Evolutionary conservation across 306 rosid genomes (phyloP).

Genomic region (Vigna reflexopilosa): DNA sequence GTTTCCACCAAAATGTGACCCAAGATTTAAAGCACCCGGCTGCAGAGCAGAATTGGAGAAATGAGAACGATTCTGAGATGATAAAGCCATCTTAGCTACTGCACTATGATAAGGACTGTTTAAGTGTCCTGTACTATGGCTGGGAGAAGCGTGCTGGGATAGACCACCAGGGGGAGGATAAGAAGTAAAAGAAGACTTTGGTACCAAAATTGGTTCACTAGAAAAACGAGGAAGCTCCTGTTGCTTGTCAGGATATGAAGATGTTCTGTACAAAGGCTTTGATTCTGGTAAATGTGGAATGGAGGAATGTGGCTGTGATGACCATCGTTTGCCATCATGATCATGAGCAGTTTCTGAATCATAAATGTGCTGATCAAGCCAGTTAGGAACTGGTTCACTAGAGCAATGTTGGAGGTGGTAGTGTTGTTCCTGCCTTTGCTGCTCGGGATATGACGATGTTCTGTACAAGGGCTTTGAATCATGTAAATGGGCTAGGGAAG

Average conservation of each 20-base stretch:
- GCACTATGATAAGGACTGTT: conserved; percentile 53
- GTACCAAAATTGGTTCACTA: conserved; percentile 57
- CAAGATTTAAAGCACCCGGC: conserved; percentile 48
- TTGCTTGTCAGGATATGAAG: conserved; percentile 61
- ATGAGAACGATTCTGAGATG: conserved; percentile 54
- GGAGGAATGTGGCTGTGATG: conserved; percentile 61
- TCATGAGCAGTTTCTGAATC: conserved; percentile 52
- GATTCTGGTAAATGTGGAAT: conserved; percentile 40
- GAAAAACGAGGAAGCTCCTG: conserved; percentile 57
- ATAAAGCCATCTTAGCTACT: conserved; percentile 52
- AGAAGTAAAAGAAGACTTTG: conserved; percentile 63
- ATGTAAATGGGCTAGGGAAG: conserved; percentile 43
- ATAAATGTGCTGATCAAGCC: conserved; percentile 58
- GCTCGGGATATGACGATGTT: conserved; percentile 94
- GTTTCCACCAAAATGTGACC: conserved; percentile 53
- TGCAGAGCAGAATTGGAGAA: conserved; percentile 52
- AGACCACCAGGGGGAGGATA: conserved; percentile 67
- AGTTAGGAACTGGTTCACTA: conserved; percentile 71
- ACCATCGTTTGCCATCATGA: conserved; percentile 57
- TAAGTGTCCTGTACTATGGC: conserved; percentile 51
- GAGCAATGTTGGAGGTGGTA: conserved; percentile 60
- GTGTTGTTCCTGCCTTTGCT: conserved; percentile 55
- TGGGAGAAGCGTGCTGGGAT: conserved; percentile 52
- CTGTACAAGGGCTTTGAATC: conserved; percentile 75
- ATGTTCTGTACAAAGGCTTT: conserved; percentile 58